Base-by-base conservation (phyloP, 2,329 filamentous ascomycete genomes). In the Coleophoma cylindrospora region DNA sequence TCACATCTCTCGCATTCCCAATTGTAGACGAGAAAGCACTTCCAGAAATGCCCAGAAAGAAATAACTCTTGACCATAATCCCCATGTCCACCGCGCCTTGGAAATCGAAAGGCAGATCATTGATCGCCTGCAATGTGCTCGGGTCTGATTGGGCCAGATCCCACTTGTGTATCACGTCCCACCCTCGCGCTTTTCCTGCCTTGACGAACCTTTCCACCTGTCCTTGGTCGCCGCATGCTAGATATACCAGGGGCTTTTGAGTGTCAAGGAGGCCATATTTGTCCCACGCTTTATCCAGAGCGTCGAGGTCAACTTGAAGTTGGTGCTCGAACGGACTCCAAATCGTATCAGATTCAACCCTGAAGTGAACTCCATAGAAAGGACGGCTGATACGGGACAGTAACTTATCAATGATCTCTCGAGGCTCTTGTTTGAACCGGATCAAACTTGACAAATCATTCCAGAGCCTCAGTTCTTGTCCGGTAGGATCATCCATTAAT, bases 111-210 rank as follows among this genome's bases (percentile, higher is more conserved):
- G 64, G 50, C 14, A 67, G 47, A 21, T 48, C 56, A 47, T 63
- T 51, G 40, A 68, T 64, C 21, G 50, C 53, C 2, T 50, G 45
- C 4, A 60, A 34, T 0, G 60, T 60, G 1, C 55, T 45, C 8
- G 47, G 32, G 45, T 63, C 58, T 9, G 51, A 45, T 11, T 46
- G 38, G 2, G 60, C 61, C 3, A 69, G 50, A 5, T 48, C 52
- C 58, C 64, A 69, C 49, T 69, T 69, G 51, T 68, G 61, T 6
- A 61, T 66, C 3, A 67, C 65, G 2, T 61, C 57, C 66, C 66
- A 69, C 6, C 66, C 66, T 34, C 65, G 58, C 22, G 46, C 55
- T 11, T 53, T 56, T 1, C 61, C 66, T 0, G 64, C 66, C 5
- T 47, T 50, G 0, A 55, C 55, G 48, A 69, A 68, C 21, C 57